These are phyloP conservation scores for Xylariaceae sp. DNA, from an alignment of 2,329 filamentous ascomycete genomes.

Conservation along the genomic window DNA sequence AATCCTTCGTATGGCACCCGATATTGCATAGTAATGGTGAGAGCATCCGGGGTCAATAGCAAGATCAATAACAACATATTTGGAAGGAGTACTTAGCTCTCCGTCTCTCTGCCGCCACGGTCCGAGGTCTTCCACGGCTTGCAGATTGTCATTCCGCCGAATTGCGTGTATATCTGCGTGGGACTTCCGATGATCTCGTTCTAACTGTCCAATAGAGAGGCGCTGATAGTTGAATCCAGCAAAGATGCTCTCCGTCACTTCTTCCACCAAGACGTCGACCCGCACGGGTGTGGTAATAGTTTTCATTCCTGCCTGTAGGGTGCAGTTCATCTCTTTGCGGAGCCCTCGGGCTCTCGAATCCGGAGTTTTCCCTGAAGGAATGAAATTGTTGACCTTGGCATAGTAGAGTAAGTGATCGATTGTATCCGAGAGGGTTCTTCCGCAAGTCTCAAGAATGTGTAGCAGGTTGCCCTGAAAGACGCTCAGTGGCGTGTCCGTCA, in stretches of 20 bases:
- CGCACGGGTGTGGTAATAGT: conserved; percentile 39
- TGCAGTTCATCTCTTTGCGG: conserved; percentile 19
- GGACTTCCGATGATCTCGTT: conserved; percentile 21
- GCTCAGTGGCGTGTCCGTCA: conserved; percentile 58
- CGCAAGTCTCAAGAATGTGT: conserved; percentile 58
- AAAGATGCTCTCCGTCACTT: conserved; percentile 55
- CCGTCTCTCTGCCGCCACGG: conserved; percentile 1
- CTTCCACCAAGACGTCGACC: conserved; percentile 52
- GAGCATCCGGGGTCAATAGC: conserved; percentile 54
- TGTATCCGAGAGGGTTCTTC: conserved; percentile 59
- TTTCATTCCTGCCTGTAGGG: conserved; percentile 34
- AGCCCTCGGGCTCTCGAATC: conserved; percentile 22
- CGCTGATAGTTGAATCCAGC: conserved; percentile 50
- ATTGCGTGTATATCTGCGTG: conserved; percentile 17
- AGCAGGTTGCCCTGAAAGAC: conserved; percentile 55
- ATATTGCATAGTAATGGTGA: conserved; percentile 62
- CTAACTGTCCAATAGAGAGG: conserved; percentile 19
- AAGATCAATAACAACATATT: conserved; percentile 51
- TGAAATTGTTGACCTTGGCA: conserved; percentile 58
- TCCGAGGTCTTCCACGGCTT: conserved; percentile 19
- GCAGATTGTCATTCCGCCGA: conserved; percentile 15
- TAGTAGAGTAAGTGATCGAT: conserved; percentile 61
- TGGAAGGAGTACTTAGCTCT: background rate
- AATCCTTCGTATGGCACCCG: conserved; percentile 59
- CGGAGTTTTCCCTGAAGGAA: conserved; percentile 25